Percentiles rank a stretch among this genome's conserved stretches.
Evolutionary conservation across 345 rosid species (phyloP).

Genomic region (Gossypium stocksii): DNA sequence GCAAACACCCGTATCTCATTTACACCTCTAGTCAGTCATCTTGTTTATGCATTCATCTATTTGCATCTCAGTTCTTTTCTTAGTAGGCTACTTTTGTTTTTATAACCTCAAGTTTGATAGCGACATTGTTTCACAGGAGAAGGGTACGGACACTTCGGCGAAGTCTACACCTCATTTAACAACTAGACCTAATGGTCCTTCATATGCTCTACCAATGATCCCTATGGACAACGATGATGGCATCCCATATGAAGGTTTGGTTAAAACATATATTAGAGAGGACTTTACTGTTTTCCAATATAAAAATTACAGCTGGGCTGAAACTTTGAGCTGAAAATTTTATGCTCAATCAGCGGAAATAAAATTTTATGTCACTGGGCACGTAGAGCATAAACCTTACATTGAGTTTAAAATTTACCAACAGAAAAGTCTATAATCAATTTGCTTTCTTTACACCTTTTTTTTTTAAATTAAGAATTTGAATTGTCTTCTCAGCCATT

Average conservation of each 20-base stretch:
- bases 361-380: background rate
- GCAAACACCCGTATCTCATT: too few relatives aligned
- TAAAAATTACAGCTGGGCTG: background rate
- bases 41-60: background rate
- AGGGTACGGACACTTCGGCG: conserved; percentile 53
- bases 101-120: conserved; percentile 7
- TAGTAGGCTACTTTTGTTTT: conserved; percentile 8
- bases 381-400: background rate
- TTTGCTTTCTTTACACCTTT: background rate
- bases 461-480: background rate
- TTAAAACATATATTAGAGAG: background rate
- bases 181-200: conserved; percentile 59
- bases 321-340: conserved; percentile 7
- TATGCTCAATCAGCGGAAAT: background rate
- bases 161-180: conserved; percentile 67
- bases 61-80: background rate
- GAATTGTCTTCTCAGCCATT: conserved; percentile 46
- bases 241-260: conserved; percentile 61
- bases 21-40: background rate
- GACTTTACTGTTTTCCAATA: background rate
- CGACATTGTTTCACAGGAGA: conserved; percentile 50
- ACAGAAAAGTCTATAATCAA: background rate
- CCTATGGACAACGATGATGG: conserved; percentile 73
- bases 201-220: conserved; percentile 57
- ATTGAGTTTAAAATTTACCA: background rate